A percentile compares a stretch with the other conserved stretches of the same genome.
Conservation (phyloP, 2,329 filamentous ascomycete genomes). For the Alternaria ventricosa region DNA sequence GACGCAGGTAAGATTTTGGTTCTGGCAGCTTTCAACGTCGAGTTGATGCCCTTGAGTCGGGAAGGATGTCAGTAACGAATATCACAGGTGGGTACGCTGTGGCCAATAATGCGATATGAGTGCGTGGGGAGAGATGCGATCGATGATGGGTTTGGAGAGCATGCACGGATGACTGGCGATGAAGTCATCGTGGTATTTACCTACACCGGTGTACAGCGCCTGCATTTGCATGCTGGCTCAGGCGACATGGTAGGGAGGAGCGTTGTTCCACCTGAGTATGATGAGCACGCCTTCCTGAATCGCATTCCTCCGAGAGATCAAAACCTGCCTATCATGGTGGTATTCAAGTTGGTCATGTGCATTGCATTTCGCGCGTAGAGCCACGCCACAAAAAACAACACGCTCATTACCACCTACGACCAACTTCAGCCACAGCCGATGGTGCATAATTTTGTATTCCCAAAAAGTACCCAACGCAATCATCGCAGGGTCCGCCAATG, state of each 20-base stretch:
- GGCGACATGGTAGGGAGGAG: not conserved
- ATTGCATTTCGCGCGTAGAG: not conserved
- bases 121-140: not conserved
- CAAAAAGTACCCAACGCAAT: not conserved
- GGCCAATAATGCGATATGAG: not conserved
- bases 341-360: not conserved
- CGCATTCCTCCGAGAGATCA: too few relatives aligned
- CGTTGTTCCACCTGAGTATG: not conserved
- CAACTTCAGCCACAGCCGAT: not conserved
- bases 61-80: not conserved
- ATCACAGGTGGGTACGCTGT: not conserved
- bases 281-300: not conserved
- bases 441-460: not conserved
- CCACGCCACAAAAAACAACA: not conserved
- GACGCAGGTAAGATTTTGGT: conserved; percentile 16
- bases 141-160: not conserved
- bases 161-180: not conserved
- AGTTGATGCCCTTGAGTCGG: conserved; percentile 3
- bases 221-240: not conserved
- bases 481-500: not conserved
- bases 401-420: not conserved
- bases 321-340: not conserved
- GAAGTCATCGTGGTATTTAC: conserved; percentile 10
- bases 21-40: not conserved
- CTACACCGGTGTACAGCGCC: not conserved